Base-by-base conservation (phyloP, 1,284 basidiomycete genomes). In the Hymenochaete sp. region DNA sequence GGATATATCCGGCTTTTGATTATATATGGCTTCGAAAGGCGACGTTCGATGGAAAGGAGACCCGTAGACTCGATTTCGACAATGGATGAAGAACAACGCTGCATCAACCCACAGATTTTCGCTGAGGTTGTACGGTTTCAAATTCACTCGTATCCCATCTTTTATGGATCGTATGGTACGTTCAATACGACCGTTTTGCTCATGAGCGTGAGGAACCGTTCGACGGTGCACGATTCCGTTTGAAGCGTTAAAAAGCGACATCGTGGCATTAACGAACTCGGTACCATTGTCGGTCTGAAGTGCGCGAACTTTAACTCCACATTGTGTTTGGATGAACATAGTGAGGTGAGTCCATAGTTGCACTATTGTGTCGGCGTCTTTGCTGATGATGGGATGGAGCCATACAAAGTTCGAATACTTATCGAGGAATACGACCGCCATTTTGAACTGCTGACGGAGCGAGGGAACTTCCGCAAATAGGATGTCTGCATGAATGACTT, bases 141-240 rank as follows among this genome's bases (percentile, higher is more conserved):
- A n/a, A n/a, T n/a, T n/a, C n/a, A n/a, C n/a, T n/a, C n/a, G n/a
- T n/a, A n/a, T n/a, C n/a, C n/a, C n/a, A n/a, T n/a, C n/a, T n/a
- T n/a, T n/a, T n/a, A n/a, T n/a, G n/a, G n/a, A n/a, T n/a, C 50
- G 39, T 29, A 51, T 52, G 29, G 38, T 40, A 2, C 50, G 39
- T 35, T 55, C 53, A 3, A 48, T 48, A 0, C 50, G 31, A 11
- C 53, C 52, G 41, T 55, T 55, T 38, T 49, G 46, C 32, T 55
- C 40, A 26, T 52, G 53, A 0, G 37, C 26, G 35, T 53, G 38
- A 6, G 45, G 49, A 33, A 33, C 45, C 28, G 37, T 40, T 1
- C 42, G 14, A 19, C 21, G 41, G 9, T 48, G 35, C 5, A 13
- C 11, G 9, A 47, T 50, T 1, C 48, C 48, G 19, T 32, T 2